A percentile compares a stretch with the other conserved stretches of the same genome.
Conservation (phyloP, 345 rosid genomes). For the Corchorus capsularis region DNA sequence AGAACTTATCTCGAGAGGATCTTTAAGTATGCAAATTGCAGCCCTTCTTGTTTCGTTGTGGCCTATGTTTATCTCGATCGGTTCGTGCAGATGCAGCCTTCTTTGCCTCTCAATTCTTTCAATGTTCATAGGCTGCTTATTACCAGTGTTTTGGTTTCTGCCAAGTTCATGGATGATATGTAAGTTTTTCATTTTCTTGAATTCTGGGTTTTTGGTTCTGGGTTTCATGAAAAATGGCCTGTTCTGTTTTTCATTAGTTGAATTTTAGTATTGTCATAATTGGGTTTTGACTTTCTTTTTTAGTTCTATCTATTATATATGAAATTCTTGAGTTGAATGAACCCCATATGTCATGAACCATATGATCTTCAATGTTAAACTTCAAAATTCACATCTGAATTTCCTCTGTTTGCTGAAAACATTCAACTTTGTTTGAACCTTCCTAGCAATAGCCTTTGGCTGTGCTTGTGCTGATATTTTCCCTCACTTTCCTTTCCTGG, state of each 20-base stretch:
- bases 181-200: constrained; percentile 38
- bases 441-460: too few species aligned
- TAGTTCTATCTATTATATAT: too few species aligned
- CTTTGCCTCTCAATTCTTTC: constrained; percentile 57
- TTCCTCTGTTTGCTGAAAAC: not conserved
- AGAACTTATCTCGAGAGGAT: constrained; percentile 72
- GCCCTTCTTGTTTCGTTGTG: constrained; percentile 71
- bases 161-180: constrained; percentile 85
- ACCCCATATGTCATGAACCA: not conserved
- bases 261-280: not conserved
- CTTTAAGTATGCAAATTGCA: constrained; percentile 70
- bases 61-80: constrained; percentile 76
- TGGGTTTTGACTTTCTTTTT: not conserved
- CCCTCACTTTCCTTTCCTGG: not conserved
- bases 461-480: not conserved
- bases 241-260: not conserved
- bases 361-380: not conserved
- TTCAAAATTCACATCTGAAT: constrained; percentile 13
- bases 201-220: not conserved
- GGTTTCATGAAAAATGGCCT: not conserved
- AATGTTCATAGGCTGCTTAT: constrained; percentile 71
- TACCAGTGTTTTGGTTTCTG: constrained; percentile 74
- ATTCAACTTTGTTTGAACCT: not conserved
- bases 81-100: constrained; percentile 54
- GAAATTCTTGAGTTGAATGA: too few species aligned